phyloP scores from a whole-genome alignment of 306 rosid species.

The Phaseolus lunatus region DNA sequence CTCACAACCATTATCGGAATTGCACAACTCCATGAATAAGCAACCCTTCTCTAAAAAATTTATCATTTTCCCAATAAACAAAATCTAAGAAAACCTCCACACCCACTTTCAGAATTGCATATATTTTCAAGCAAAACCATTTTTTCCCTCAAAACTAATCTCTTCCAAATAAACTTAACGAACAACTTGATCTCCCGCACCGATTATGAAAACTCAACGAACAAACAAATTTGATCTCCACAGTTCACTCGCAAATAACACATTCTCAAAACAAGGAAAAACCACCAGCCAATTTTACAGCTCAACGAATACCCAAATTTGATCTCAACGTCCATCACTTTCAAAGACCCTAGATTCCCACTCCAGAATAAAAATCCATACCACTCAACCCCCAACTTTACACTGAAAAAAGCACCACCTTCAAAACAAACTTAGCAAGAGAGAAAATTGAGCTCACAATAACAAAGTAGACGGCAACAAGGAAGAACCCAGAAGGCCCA shows the following conservation, averaged over 20 bases:
- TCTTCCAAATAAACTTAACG: background rate
- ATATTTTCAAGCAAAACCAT: background rate
- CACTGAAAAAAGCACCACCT: background rate
- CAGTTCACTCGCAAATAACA: background rate
- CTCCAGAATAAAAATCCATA: background rate
- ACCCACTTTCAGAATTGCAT: slow-evolving; percentile 9
- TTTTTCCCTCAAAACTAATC: background rate
- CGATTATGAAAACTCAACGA: background rate
- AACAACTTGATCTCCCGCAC: background rate
- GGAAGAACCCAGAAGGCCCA: slow-evolving; percentile 85
- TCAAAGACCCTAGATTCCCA: background rate
- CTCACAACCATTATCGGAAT: slow-evolving; percentile 23
- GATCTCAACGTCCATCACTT: background rate
- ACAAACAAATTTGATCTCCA: slow-evolving; percentile 5
- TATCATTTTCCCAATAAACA: slow-evolving; percentile 9
- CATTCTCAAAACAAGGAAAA: background rate
- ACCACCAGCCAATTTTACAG: background rate
- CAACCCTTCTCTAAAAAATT: background rate
- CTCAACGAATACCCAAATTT: background rate
- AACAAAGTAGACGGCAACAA: slow-evolving; percentile 87
- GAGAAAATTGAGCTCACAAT: slow-evolving; percentile 46
- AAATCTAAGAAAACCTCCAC: background rate
- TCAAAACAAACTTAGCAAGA: background rate
- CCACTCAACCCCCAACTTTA: background rate
- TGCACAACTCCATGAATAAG: slow-evolving; percentile 12